These are phyloP conservation scores for Coprinopsis sp. DNA, from an alignment of 768 basidiomycete species.

Conservation along the genomic window DNA sequence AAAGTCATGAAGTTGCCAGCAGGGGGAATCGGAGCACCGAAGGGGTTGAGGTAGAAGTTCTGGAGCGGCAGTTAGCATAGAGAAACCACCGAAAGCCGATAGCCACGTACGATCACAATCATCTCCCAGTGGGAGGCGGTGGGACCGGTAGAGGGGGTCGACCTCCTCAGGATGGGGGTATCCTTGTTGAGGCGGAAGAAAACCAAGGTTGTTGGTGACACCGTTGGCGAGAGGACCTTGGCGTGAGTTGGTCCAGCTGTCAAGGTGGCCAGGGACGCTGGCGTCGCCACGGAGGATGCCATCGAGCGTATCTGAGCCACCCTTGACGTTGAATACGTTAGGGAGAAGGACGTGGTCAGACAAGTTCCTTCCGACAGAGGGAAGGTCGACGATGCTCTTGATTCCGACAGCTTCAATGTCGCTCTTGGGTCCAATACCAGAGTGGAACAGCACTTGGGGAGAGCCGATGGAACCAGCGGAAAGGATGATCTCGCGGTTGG, in stretches of 20 bases:
- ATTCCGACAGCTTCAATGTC: slow-evolving; percentile 36
- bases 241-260: slow-evolving; percentile 23
- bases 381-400: slow-evolving; percentile 29
- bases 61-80: background rate
- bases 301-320: slow-evolving; percentile 21
- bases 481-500: slow-evolving; percentile 15
- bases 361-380: slow-evolving; percentile 45
- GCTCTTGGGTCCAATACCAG: slow-evolving; percentile 36
- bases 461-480: slow-evolving; percentile 17
- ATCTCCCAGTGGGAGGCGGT: slow-evolving; percentile 29
- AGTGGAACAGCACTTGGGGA: slow-evolving; percentile 29
- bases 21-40: slow-evolving; percentile 24
- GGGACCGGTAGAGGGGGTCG: slow-evolving; percentile 24
- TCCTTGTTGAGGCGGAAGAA: slow-evolving; percentile 25
- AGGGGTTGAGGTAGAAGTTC: slow-evolving; percentile 17
- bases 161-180: slow-evolving; percentile 20
- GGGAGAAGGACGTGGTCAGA: slow-evolving; percentile 33
- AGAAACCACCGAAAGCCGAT: background rate
- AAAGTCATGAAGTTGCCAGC: slow-evolving; percentile 29
- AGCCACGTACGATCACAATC: slow-evolving; percentile 23
- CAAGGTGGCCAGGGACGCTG: slow-evolving; percentile 11
- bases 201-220: slow-evolving; percentile 25
- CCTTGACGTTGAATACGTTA: slow-evolving; percentile 23
- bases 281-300: slow-evolving; percentile 18
- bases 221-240: slow-evolving; percentile 26